Evolutionary conservation across 2,329 filamentous ascomycete genomes (phyloP), one percentile per base, ranked within the genome.

Genomic region (Colletotrichum echinochloae): DNA sequence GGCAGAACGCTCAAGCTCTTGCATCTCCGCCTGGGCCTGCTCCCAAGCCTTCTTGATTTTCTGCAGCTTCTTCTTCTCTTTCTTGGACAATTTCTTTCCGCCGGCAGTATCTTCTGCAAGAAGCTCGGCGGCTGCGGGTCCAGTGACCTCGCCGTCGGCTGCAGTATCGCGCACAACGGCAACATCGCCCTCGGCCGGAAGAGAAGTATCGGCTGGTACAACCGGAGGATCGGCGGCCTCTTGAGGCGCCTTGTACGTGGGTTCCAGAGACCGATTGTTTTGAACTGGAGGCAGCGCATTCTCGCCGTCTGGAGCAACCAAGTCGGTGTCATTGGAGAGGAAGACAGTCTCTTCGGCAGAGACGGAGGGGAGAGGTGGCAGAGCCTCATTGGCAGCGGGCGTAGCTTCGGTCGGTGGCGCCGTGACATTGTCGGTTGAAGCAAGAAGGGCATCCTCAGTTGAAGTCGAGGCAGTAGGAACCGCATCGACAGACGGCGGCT

Each of bases 21-120:
- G 60, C 60, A 41, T 52, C 60, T 62, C 46, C 4, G 60, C 35
- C 35, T 62, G 60, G 11, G 60, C 48, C 48, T 62, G 60, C 60
- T 62, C 60, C 46, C 60, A 52, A 30, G 60, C 60, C 61, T 75
- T 75, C 56, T 75, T 75, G 26, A 71, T 49, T 44, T 60, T 60
- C 16, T 49, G 44, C 33, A 49, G 65, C 64, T 77, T 77, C 70
- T 77, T 76, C 68, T 73, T 75, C 30, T 77, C 69, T 63, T 77
- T 77, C 68, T 77, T 76, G 30, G 68, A 69, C 7, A 65, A 56
- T 44, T 73, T 67, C 5, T 57, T 61, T 26, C 62, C 52, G 14
- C 41, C 18, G 3, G 65, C 16, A 23, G 35, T 8, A 9, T 71
- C 59, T n/a, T 71, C 67, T 18, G 35, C 23, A 39, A 60, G 51